phyloP scores from a whole-genome alignment of 1,284 basidiomycete genomes.

The Exobasidium cylindrosporum region DNA sequence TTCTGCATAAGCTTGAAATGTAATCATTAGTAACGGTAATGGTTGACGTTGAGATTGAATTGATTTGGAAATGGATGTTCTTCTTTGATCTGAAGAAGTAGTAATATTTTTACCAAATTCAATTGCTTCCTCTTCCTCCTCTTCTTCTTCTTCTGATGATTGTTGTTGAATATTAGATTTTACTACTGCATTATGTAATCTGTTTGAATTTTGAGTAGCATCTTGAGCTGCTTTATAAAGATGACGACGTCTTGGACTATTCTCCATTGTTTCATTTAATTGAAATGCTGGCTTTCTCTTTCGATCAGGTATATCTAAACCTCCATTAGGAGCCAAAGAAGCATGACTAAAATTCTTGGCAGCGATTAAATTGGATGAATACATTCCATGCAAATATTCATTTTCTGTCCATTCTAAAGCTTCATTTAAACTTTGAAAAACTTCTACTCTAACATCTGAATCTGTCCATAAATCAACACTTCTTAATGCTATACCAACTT shows the following conservation, averaged over 20 bases:
- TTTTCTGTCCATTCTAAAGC: conserved; percentile 78
- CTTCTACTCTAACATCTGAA: conserved; percentile 59
- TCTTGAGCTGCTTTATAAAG: conserved; percentile 70
- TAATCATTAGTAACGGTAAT: conserved; percentile 33
- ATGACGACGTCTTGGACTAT: conserved; percentile 72
- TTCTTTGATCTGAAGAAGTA: background rate
- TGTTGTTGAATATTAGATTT: background rate
- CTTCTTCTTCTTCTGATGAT: background rate
- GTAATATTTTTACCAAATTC: background rate
- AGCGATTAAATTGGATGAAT: conserved; percentile 50
- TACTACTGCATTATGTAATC: background rate
- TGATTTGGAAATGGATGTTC: conserved; percentile 1
- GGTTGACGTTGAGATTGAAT: conserved; percentile 26
- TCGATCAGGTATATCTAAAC: conserved; percentile 22
- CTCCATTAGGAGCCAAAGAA: conserved; percentile 53
- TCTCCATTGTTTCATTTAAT: conserved; percentile 64
- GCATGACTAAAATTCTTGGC: conserved; percentile 52
- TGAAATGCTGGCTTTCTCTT: conserved; percentile 43
- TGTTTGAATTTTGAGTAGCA: conserved; percentile 22
- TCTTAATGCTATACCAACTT: conserved; percentile 44
- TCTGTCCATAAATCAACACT: conserved; percentile 69
- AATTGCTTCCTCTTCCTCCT: too few relatives aligned
- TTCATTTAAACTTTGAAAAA: conserved; percentile 80
- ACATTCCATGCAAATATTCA: conserved; percentile 56
- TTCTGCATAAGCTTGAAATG: conserved; percentile 36